Conservation (phyloP, 2,329 filamentous ascomycete species). For the Periconia sp. region DNA sequence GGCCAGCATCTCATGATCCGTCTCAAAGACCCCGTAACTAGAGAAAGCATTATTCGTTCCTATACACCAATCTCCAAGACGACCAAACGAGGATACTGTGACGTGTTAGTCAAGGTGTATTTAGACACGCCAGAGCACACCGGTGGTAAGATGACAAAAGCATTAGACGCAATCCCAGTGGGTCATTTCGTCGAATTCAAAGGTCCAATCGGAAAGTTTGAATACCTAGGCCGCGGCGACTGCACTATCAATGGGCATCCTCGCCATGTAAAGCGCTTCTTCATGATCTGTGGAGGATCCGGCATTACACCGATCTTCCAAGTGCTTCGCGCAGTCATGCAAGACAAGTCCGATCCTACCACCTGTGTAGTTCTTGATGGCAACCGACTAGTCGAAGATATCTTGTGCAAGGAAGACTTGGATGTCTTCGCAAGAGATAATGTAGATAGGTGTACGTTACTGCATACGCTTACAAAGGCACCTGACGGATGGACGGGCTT, state of each 20-base stretch:
- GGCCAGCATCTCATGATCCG: conserved; percentile 90
- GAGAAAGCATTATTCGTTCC: conserved; percentile 78
- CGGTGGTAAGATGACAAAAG: conserved; percentile 83
- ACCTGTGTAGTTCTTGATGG: conserved; percentile 77
- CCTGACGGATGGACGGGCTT: conserved; percentile 70
- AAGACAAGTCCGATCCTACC: conserved; percentile 68
- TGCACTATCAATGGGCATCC: conserved; percentile 66
- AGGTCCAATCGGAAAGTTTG: conserved; percentile 85
- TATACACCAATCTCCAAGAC: conserved; percentile 83
- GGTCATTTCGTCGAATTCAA: conserved; percentile 83
- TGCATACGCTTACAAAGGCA: conserved; percentile 73
- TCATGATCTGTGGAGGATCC: conserved; percentile 89
- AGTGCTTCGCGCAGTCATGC: conserved; percentile 76
- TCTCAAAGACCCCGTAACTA: conserved; percentile 72
- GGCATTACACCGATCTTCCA: conserved; percentile 93
- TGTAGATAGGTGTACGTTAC: conserved; percentile 64
- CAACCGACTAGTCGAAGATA: conserved; percentile 78
- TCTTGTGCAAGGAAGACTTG: conserved; percentile 77
- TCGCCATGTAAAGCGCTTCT: conserved; percentile 68
- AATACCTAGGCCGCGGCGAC: conserved; percentile 72
- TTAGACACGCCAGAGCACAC: conserved; percentile 61
- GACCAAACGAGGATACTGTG: conserved; percentile 66
- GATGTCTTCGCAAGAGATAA: conserved; percentile 66
- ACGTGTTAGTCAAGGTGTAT: conserved; percentile 86
- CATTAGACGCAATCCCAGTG: conserved; percentile 73